Percentiles rank a stretch among this genome's conserved stretches.
phyloP scores from a whole-genome alignment of 116 monocot genomes.

The Posidonia oceanica region DNA sequence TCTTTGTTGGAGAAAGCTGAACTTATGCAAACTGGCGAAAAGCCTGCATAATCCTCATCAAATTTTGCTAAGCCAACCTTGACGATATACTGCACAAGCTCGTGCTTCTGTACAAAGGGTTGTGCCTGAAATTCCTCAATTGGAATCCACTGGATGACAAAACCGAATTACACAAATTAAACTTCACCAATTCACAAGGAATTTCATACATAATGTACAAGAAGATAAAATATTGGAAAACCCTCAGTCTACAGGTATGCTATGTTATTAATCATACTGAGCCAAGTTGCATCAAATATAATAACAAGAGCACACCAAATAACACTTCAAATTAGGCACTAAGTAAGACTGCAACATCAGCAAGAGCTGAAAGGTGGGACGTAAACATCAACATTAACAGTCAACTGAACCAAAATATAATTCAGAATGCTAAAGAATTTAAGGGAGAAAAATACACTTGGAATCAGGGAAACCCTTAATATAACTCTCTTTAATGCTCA shows the following conservation, averaged over 20 bases:
- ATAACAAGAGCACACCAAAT: too few relatives aligned
- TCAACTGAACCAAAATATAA: too few relatives aligned
- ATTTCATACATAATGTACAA: too few relatives aligned
- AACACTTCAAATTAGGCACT: too few relatives aligned
- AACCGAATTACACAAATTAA: background rate
- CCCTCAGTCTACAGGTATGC: too few relatives aligned
- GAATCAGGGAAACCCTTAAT: background rate
- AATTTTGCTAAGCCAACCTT: conserved; percentile 11
- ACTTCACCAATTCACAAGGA: background rate
- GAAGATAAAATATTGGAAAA: too few relatives aligned
- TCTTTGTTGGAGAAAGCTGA: conserved; percentile 11
- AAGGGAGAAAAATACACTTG: background rate
- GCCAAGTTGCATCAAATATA: too few relatives aligned
- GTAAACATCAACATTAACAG: too few relatives aligned
- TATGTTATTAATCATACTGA: too few relatives aligned
- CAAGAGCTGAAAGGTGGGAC: too few relatives aligned
- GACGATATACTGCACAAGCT: conserved; percentile 10
- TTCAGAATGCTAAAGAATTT: too few relatives aligned
- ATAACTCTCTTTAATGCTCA: background rate
- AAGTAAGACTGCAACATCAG: too few relatives aligned
- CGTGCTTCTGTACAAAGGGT: conserved; percentile 11
- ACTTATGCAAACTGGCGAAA: conserved; percentile 9
- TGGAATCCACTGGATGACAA: conserved; percentile 20
- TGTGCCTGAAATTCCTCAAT: conserved; percentile 19
- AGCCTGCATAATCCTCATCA: conserved; percentile 12